Evolutionary conservation across 371 early-diverging fungal genomes (phyloP), one percentile per base, ranked within the genome.

Genomic region (Mortierella sp.): DNA sequence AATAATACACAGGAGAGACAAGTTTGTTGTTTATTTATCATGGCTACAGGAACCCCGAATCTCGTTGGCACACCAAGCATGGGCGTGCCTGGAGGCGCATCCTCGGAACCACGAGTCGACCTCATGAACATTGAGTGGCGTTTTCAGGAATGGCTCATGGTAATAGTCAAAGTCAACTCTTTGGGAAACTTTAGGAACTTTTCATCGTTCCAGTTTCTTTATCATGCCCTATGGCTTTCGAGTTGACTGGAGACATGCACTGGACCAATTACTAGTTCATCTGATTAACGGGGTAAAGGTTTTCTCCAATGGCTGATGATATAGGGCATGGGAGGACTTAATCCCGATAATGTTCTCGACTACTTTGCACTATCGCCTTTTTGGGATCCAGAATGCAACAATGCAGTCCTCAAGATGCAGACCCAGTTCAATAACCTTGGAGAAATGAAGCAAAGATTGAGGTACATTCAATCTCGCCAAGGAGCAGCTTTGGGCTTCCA

Each of bases 361-460:
- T 99, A 99, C 85, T 99, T 99, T 83, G 89, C 94, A 25, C 86
- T 85, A 61, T 95, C 97, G 4, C 98, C 95, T 11, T 99, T 99
- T 84, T 99, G 99, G 92, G 99, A 99, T 85, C 87, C 93, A 46
- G 88, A 91, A 11, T 97, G 95, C 83, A 96, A 96, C 75, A 99
- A 99, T 77, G 99, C 98, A 57, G 90, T 94, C 12, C 75, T 99
- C 15, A 86, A 90, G 67, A 99, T 99, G 99, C 99, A 99, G 80
- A 96, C 97, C 7, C 92, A 95, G 77, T 97, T 93, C 84, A 97
- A 96, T 76, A 92, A 91, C 58, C 79, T 97, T 18, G 86, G 93
- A 53, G 89, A 90, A 53, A 84, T 72, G 60, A 87, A 73, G 70
- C 80, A 91, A 70, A 89, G 91, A 28, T 79, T 89, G 46, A 86